Conservation (phyloP, 768 basidiomycete genomes). For the Rhodotorula kratochvilovae region DNA sequence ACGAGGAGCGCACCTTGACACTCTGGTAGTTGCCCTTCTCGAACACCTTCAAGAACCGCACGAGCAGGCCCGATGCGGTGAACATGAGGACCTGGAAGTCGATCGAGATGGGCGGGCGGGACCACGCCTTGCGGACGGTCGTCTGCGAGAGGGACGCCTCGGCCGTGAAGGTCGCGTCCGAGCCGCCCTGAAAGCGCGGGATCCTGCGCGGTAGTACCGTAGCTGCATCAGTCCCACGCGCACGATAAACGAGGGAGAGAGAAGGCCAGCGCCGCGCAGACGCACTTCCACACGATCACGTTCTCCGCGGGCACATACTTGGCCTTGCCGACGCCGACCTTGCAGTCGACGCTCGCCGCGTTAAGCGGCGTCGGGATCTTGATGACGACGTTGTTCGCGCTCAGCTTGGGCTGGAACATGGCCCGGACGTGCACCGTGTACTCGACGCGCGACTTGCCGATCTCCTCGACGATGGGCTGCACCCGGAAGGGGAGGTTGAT, state of each 20-base stretch:
- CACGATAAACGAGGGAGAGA: background rate
- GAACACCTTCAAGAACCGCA: constrained; percentile 95
- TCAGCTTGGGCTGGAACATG: constrained; percentile 84
- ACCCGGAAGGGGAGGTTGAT: constrained; percentile 88
- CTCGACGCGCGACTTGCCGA: constrained; percentile 84
- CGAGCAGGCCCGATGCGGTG: constrained; percentile 89
- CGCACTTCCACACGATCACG: constrained; percentile 95
- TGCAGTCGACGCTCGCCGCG: constrained; percentile 85
- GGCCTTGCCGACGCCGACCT: constrained; percentile 86
- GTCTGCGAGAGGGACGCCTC: constrained; percentile 79
- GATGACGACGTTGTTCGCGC: constrained; percentile 84
- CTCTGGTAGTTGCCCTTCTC: constrained; percentile 85
- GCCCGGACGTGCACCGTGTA: constrained; percentile 83
- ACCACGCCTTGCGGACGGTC: constrained; percentile 93
- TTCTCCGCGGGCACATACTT: constrained; percentile 97
- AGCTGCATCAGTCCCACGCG: too few relatives aligned
- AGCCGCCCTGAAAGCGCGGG: constrained; percentile 83
- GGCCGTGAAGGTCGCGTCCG: constrained; percentile 79
- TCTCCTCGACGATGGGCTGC: constrained; percentile 85
- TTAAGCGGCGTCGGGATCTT: constrained; percentile 95
- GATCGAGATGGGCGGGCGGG: constrained; percentile 92
- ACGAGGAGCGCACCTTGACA: constrained; percentile 33
- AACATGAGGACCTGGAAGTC: constrained; percentile 99
- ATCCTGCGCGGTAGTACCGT: constrained; percentile 56
- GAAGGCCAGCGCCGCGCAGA: constrained; percentile 31